phyloP scores from a whole-genome alignment of 1,284 basidiomycete species.

The Marasmius tenuissimus region DNA sequence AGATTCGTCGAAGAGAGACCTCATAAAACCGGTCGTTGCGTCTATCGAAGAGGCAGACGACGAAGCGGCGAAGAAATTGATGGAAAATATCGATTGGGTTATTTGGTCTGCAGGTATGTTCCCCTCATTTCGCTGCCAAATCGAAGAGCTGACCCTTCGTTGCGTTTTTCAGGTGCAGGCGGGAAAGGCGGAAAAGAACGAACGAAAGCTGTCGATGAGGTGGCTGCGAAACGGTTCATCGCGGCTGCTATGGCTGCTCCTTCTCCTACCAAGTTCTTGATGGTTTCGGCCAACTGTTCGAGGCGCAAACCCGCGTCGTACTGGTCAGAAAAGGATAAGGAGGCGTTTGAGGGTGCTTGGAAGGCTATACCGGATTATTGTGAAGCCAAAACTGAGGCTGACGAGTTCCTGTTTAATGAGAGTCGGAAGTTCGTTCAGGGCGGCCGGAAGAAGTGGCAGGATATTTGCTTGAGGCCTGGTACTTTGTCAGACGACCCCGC shows the following conservation, averaged over 20 bases:
- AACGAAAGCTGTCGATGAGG: constrained; percentile 1
- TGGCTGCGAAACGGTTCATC: constrained; percentile 1
- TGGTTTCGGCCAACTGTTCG: neutral
- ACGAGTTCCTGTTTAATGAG: neutral
- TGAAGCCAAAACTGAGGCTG: neutral
- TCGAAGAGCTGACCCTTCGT: neutral
- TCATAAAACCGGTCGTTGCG: neutral
- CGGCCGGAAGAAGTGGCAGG: neutral
- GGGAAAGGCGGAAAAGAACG: neutral
- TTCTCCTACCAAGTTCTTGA: neutral
- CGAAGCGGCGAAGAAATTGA: neutral
- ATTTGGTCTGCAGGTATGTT: neutral
- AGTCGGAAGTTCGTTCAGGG: neutral
- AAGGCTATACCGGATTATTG: neutral
- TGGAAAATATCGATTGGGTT: constrained; percentile 1
- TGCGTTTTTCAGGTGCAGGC: neutral
- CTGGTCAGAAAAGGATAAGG: neutral
- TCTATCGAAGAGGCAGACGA: constrained; percentile 2
- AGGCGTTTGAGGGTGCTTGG: neutral
- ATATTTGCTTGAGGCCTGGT: neutral
- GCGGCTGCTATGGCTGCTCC: neutral
- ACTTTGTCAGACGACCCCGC: neutral
- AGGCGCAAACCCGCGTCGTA: neutral
- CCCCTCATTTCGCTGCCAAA: neutral
- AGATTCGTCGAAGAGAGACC: neutral